Conservation (phyloP, 2,329 filamentous ascomycete genomes). For the Calonectria fujianensis region DNA sequence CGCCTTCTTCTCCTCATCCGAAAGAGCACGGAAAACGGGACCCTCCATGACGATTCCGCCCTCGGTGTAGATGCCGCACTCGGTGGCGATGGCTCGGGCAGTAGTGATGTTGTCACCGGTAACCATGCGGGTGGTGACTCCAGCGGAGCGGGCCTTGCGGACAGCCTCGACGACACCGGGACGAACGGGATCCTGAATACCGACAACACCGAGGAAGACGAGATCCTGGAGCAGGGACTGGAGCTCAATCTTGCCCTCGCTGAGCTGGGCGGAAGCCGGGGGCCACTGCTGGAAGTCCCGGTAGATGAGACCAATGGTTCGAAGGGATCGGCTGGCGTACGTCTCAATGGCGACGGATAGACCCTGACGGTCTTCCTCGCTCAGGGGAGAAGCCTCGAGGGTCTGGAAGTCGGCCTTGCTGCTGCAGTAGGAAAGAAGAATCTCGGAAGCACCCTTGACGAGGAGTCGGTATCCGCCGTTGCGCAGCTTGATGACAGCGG, state of each 20-base stretch:
- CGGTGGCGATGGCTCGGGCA: slow-evolving; percentile 63
- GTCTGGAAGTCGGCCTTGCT: slow-evolving; percentile 57
- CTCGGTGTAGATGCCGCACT: slow-evolving; percentile 67
- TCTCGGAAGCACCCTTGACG: slow-evolving; percentile 75
- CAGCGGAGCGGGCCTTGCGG: slow-evolving; percentile 76
- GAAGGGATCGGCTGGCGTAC: slow-evolving; percentile 79
- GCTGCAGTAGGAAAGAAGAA: slow-evolving; percentile 66
- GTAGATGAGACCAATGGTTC: slow-evolving; percentile 83
- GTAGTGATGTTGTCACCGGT: slow-evolving; percentile 69
- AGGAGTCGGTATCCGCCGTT: slow-evolving; percentile 64
- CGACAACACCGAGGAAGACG: slow-evolving; percentile 69
- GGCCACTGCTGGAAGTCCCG: slow-evolving; percentile 83
- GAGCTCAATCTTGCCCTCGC: slow-evolving; percentile 72
- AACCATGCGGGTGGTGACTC: slow-evolving; percentile 78
- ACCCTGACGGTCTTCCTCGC: slow-evolving; percentile 44
- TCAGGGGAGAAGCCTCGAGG: slow-evolving; percentile 70
- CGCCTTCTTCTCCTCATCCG: slow-evolving; percentile 68
- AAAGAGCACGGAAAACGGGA: slow-evolving; percentile 73
- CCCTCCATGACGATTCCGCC: slow-evolving; percentile 80
- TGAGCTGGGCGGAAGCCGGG: slow-evolving; percentile 68
- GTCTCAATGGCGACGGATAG: slow-evolving; percentile 64
- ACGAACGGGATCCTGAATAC: slow-evolving; percentile 79
- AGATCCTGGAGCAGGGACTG: slow-evolving; percentile 63
- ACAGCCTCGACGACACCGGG: slow-evolving; percentile 77
- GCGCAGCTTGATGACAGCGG: slow-evolving; percentile 67